Evolutionary conservation across 495 filamentous ascomycete species (phyloP), one percentile per base, ranked within the genome.

Genomic region (Lasiosphaeris hirsuta): DNA sequence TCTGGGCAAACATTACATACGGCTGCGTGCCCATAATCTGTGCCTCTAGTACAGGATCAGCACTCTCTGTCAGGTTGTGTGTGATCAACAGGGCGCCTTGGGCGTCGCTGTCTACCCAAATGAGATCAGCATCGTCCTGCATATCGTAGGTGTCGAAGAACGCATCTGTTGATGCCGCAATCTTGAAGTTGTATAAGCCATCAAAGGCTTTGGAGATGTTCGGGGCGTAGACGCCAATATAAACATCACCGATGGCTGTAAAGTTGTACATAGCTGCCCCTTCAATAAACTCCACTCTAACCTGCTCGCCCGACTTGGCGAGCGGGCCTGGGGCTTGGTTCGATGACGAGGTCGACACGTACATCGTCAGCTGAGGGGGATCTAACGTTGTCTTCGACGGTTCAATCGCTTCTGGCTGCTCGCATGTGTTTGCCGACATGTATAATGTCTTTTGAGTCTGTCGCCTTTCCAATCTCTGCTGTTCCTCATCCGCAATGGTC

Each of bases 341-440:
- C 9, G 75, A 76, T 7, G 78, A 48, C 0, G 83, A 82, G 7
- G 75, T 84, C 10, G 92, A 96, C 39, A 96, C 72, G 63, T 86
- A 96, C 3, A 97, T 69, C 9, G 85, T 78, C 30, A 97, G 79
- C 62, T 91, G 90, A 6, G 90, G 88, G 5, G 85, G 79, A 10
- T 73, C 66, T 47, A 50, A 19, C 13, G 62, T 67, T 6, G 70
- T 74, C 49, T 61, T 72, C 46, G 63, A 66, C 10, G 60, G 68
- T 47, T 60, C 67, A 59, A 69, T 79, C 78, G 60, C 78, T 64
- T 50, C 58, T 54, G 92, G 92, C 61, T 91, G 90, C 13, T 78
- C 61, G 70, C 92, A 97, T 7, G 89, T 88, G 55, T 88, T 95
- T 36, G 92, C 80, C 4, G 90, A 89, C 47, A 97, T 78, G 62